These are phyloP conservation scores for Botryotinia convoluta DNA, from an alignment of 2,329 filamentous ascomycete genomes.

Conservation along the genomic window DNA sequence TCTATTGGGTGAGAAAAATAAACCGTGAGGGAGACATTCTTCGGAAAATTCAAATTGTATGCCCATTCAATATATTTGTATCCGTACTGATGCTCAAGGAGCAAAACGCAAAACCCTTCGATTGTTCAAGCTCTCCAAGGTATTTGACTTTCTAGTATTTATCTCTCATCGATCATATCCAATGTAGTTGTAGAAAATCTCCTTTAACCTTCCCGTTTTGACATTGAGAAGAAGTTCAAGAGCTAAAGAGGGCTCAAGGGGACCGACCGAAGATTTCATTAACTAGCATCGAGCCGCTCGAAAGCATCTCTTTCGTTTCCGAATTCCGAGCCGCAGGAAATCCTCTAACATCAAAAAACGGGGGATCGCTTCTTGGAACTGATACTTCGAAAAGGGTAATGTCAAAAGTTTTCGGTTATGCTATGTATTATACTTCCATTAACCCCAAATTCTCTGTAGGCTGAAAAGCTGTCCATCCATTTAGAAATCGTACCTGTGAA, in stretches of 20 bases:
- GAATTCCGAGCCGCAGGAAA: neutral
- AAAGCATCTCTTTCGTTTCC: neutral
- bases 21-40: neutral
- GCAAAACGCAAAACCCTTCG: neutral
- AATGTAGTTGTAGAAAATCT: neutral
- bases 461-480: neutral
- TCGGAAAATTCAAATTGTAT: neutral
- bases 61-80: neutral
- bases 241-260: neutral
- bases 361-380: neutral
- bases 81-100: neutral
- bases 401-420: neutral
- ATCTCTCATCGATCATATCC: neutral
- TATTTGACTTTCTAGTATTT: neutral
- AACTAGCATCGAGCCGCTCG: neutral
- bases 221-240: neutral
- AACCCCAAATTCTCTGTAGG: neutral
- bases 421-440: neutral
- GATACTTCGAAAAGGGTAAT: neutral
- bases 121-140: neutral
- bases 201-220: neutral
- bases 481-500: neutral
- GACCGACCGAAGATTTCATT: constrained; percentile 1
- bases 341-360: neutral
- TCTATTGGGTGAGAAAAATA: neutral